A percentile compares a stretch with the other conserved stretches of the same genome.
These are phyloP conservation scores for Casuarina equisetifolia DNA, from an alignment of 306 rosid species.

Conservation along the genomic window DNA sequence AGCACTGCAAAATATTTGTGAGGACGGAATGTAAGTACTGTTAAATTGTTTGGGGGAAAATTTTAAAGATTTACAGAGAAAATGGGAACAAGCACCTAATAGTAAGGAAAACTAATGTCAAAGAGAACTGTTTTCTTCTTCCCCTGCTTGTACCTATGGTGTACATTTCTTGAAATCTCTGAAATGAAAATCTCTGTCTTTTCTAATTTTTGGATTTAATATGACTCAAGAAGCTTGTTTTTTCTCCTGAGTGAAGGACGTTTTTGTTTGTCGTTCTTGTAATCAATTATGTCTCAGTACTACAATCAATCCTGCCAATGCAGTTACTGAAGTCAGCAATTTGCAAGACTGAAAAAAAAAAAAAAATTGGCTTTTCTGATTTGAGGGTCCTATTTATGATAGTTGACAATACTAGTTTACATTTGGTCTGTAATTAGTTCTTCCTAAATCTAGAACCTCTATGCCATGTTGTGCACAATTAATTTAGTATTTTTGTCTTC, in stretches of 20 bases:
- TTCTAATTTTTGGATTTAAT: no score
- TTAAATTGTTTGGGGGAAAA: constrained; percentile 5
- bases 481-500: constrained; percentile 14
- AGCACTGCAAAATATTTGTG: constrained; percentile 16
- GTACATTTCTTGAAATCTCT: not conserved
- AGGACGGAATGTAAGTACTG: not conserved
- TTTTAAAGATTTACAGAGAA: not conserved
- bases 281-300: not conserved
- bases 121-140: not conserved
- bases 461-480: constrained; percentile 5
- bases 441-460: constrained; percentile 12
- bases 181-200: not conserved
- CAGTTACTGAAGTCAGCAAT: no score
- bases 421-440: not conserved
- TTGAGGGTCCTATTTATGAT: no score
- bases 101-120: not conserved
- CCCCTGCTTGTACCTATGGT: not conserved
- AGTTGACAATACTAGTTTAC: no score
- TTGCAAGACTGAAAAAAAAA: no score
- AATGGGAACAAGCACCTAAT: not conserved
- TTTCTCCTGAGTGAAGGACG: not conserved
- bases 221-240: not conserved
- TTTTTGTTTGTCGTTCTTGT: not conserved
- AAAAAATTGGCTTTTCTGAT: no score
- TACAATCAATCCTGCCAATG: not conserved